Evolutionary conservation across 1,139 yeast genomes (phyloP).

Genomic region (Pichia sp.): DNA sequence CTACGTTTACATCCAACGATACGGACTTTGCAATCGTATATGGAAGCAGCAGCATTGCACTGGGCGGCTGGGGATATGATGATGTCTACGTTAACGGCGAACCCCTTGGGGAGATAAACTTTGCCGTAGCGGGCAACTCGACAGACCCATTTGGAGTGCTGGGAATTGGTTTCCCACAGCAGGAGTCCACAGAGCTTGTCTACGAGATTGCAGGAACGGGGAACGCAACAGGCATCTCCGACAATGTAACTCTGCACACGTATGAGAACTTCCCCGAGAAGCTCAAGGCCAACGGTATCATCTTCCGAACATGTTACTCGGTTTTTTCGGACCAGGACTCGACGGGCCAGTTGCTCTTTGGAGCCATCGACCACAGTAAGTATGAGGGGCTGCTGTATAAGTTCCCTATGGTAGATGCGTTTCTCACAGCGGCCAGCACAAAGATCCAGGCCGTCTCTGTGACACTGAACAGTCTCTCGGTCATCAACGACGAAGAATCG

Average conservation of each 20-base stretch:
- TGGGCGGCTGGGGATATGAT: constrained; percentile 66
- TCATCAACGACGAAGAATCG: background rate
- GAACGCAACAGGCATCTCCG: background rate
- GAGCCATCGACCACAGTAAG: constrained; percentile 54
- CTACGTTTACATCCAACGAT: constrained; percentile 43
- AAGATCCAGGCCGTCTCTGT: constrained; percentile 41
- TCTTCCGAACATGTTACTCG: constrained; percentile 50
- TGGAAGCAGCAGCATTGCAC: constrained; percentile 58
- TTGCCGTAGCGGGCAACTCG: constrained; percentile 56
- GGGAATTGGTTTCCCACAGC: constrained; percentile 55
- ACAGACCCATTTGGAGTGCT: constrained; percentile 53
- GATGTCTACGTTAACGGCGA: constrained; percentile 41
- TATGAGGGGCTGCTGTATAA: constrained; percentile 45
- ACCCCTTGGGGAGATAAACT: constrained; percentile 42
- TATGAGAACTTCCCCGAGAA: constrained; percentile 58
- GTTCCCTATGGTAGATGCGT: constrained; percentile 42
- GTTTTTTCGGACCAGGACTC: constrained; percentile 42
- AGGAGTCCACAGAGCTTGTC: constrained; percentile 38
- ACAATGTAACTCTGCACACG: constrained; percentile 19
- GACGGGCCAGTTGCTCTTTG: constrained; percentile 49
- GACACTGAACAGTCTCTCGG: constrained; percentile 35
- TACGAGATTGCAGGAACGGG: constrained; percentile 3
- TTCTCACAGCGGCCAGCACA: constrained; percentile 26
- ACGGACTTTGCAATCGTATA: constrained; percentile 50
- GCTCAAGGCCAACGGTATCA: constrained; percentile 50